Evolutionary conservation across 495 filamentous ascomycete genomes (phyloP).

Genomic region (Aspergillus coremiiformis): DNA sequence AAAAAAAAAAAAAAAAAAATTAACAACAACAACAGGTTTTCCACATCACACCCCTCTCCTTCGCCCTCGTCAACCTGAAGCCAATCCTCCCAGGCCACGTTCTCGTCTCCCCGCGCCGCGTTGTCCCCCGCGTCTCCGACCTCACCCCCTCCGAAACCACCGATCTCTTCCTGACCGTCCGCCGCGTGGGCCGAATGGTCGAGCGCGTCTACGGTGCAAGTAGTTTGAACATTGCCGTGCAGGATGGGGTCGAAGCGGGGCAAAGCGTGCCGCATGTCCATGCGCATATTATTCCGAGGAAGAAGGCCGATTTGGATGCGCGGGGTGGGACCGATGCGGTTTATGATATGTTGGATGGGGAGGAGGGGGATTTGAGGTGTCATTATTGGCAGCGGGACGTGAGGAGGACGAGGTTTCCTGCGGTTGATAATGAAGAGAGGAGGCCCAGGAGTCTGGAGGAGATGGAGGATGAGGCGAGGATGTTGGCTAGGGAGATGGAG

Average conservation of each 20-base stretch:
- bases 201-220: slow-evolving; percentile 59
- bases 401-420: slow-evolving; percentile 36
- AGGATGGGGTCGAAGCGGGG: slow-evolving; percentile 82
- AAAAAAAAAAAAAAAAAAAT: slow-evolving; percentile 3
- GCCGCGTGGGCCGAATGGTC: slow-evolving; percentile 70
- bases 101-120: slow-evolving; percentile 56
- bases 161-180: slow-evolving; percentile 80
- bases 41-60: slow-evolving; percentile 67
- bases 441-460: slow-evolving; percentile 60
- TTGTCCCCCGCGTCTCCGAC: slow-evolving; percentile 66
- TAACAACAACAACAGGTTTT: slow-evolving; percentile 55
- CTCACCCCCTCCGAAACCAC: slow-evolving; percentile 65
- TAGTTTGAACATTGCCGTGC: slow-evolving; percentile 84
- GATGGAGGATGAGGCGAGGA: slow-evolving; percentile 72
- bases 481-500: slow-evolving; percentile 53
- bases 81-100: slow-evolving; percentile 91
- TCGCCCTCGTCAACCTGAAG: slow-evolving; percentile 89
- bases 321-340: slow-evolving; percentile 54
- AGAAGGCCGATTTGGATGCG: slow-evolving; percentile 45
- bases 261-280: slow-evolving; percentile 91
- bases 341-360: slow-evolving; percentile 74
- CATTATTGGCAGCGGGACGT: slow-evolving; percentile 16
- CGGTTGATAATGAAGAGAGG: slow-evolving; percentile 61
- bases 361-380: slow-evolving; percentile 74
- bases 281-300: slow-evolving; percentile 84